phyloP scores from a whole-genome alignment of 2,329 filamentous ascomycete genomes.

The Didymella pinodella region DNA sequence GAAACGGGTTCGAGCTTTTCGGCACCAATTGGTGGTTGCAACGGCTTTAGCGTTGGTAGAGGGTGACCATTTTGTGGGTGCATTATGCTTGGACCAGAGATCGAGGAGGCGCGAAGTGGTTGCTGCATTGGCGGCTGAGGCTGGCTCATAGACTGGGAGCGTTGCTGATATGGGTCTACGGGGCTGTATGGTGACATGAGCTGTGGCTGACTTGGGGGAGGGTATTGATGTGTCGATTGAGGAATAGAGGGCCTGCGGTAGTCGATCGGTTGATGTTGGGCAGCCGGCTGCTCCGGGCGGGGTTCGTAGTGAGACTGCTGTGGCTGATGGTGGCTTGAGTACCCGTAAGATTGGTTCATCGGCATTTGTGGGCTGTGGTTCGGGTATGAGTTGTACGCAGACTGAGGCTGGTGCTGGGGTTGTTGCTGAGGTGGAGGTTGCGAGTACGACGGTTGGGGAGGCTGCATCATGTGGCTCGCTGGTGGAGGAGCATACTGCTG shows the following conservation, averaged over 20 bases:
- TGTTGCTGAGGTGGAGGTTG: conserved; percentile 32
- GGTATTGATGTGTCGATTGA: conserved; percentile 46
- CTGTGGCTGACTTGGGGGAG: conserved; percentile 40
- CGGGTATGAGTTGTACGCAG: conserved; percentile 41
- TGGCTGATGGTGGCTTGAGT: conserved; percentile 44
- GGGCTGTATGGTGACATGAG: conserved; percentile 46
- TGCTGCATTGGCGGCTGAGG: conserved; percentile 45
- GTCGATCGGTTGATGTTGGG: conserved; percentile 50
- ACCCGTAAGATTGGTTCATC: conserved; percentile 53
- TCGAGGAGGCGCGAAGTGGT: conserved; percentile 43
- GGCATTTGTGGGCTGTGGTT: conserved; percentile 43
- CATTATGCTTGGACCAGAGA: conserved; percentile 36
- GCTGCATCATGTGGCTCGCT: conserved; percentile 48
- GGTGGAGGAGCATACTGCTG: conserved; percentile 45
- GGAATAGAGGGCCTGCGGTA: conserved; percentile 53
- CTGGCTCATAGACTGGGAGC: conserved; percentile 49
- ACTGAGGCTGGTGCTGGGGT: conserved; percentile 35
- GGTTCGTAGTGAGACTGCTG: conserved; percentile 51
- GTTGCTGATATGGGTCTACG: conserved; percentile 49
- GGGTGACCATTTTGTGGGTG: conserved; percentile 46
- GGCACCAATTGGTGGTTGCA: conserved; percentile 42
- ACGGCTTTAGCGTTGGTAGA: conserved; percentile 55
- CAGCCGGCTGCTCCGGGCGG: conserved; percentile 50
- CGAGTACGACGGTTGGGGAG: conserved; percentile 46
- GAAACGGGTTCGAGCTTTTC: conserved; percentile 55